These are phyloP conservation scores for Tetracentron sinense DNA, from an alignment of 164 flowering plant genomes.

Conservation along the genomic window DNA sequence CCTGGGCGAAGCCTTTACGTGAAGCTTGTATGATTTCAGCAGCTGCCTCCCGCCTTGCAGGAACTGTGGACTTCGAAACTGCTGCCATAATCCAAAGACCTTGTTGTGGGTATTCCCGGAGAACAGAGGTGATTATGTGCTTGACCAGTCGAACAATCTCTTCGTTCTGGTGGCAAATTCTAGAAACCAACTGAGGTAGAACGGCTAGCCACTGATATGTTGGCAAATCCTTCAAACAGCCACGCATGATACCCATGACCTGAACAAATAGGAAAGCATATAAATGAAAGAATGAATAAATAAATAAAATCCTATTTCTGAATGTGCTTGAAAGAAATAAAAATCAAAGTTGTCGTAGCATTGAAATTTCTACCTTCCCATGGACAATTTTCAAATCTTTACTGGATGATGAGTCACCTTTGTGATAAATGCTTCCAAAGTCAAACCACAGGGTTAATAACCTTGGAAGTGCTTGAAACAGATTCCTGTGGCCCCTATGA, in stretches of 20 bases:
- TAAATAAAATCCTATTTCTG: not conserved
- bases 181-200: slow-evolving; percentile 93
- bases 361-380: slow-evolving; percentile 45
- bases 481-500: slow-evolving; percentile 88
- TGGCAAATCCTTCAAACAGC: slow-evolving; percentile 94
- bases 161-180: slow-evolving; percentile 97
- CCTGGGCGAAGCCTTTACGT: slow-evolving; percentile 62
- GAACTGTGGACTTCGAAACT: slow-evolving; percentile 92
- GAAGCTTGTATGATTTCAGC: slow-evolving; percentile 92
- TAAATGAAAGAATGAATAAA: not conserved
- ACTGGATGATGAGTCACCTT: slow-evolving; percentile 50
- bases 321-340: slow-evolving; percentile 4
- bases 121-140: slow-evolving; percentile 78
- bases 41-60: slow-evolving; percentile 92
- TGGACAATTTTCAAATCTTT: slow-evolving; percentile 67
- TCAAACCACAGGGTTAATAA: slow-evolving; percentile 98
- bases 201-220: slow-evolving; percentile 93
- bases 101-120: slow-evolving; percentile 88
- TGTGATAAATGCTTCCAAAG: slow-evolving; percentile 76
- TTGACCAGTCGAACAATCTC: slow-evolving; percentile 86
- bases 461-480: slow-evolving; percentile 97
- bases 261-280: slow-evolving; percentile 20
- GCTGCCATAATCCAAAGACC: slow-evolving; percentile 99
- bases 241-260: slow-evolving; percentile 88
- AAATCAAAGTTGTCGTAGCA: not conserved